Percentiles rank a stretch among this genome's conserved stretches.
These are phyloP conservation scores for Heliocybe sulcata DNA, from an alignment of 1,284 basidiomycete genomes.

Conservation along the genomic window DNA sequence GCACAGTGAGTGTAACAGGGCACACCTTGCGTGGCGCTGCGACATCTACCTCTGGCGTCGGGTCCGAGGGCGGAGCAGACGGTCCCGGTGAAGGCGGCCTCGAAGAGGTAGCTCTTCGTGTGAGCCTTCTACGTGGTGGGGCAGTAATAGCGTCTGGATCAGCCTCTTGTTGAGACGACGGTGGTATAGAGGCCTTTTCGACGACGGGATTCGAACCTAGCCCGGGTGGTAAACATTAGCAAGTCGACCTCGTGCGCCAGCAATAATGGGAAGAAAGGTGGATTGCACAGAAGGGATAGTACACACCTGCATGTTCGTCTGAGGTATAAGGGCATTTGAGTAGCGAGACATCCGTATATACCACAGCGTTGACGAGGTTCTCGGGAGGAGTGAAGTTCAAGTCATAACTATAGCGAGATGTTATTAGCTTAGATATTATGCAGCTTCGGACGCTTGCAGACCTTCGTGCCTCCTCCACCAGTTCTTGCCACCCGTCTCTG, in stretches of 20 bases:
- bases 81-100: neutral
- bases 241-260: neutral
- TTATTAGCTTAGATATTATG: neutral
- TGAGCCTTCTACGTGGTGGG: constrained; percentile 15
- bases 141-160: constrained; percentile 4
- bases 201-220: neutral
- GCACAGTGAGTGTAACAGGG: neutral
- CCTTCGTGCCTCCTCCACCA: constrained; percentile 44
- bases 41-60: neutral
- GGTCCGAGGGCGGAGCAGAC: neutral
- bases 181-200: neutral
- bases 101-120: constrained; percentile 18
- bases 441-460: constrained; percentile 19
- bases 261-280: neutral
- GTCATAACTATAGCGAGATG: neutral
- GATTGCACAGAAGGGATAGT: too few species aligned
- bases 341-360: constrained; percentile 28
- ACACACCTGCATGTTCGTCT: neutral
- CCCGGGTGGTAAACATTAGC: too few species aligned
- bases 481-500: constrained; percentile 39
- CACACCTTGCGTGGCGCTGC: constrained; percentile 6
- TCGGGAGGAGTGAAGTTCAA: constrained; percentile 5
- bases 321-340: constrained; percentile 3
- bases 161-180: neutral
- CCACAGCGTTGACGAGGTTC: constrained; percentile 32